Base-by-base conservation (phyloP, 2,329 filamentous ascomycete species). In the Aspergillus persii region DNA sequence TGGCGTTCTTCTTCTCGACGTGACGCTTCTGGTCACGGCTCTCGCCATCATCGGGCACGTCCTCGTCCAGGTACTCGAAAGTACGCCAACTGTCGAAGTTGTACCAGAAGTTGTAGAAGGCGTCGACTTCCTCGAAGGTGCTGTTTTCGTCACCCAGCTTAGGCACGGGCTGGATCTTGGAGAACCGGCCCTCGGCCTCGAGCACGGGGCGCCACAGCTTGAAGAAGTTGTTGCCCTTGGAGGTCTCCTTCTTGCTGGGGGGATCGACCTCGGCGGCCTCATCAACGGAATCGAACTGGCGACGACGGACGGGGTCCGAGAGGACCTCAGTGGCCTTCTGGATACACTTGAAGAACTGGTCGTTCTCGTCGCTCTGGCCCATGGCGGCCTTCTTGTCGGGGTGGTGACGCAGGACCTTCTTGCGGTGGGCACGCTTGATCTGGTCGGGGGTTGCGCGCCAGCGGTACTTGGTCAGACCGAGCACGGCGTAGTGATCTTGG, bases 301-400 rank as follows among this genome's bases (percentile, higher is more conserved):
- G 89, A 63, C 95, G 91, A 82, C 92, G 96, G 76, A 88, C 84
- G 54, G 95, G 95, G 81, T 99, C 95, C 57, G 92, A 86, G 18
- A 99, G 89, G 54, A 98, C 85, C 72, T 99, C 95, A 70, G 90
- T 94, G 59, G 95, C 95, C 80, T 97, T 97, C 77, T 99, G 96
- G 77, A 99, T 99, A 80, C 96, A 99, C 86, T 99, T 99, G 89
- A 99, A 99, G 84, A 99, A 99, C 77, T 90, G 91, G 78, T 99
- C 95, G 79, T 97, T 79, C 70, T 81, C 94, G 71, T 98, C 93
- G 68, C 86, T 85, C 70, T 86, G 85, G 62, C 95, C 95, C 51
- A 89, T 86, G 30, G 95, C 95, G 15, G 96, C 95, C 83, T 96
- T 96, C 89, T 99, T 99, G 79, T 99, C 95, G 63, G 95, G 95